Conservation (phyloP, 768 basidiomycete genomes). For the Tulasnella sp. region DNA sequence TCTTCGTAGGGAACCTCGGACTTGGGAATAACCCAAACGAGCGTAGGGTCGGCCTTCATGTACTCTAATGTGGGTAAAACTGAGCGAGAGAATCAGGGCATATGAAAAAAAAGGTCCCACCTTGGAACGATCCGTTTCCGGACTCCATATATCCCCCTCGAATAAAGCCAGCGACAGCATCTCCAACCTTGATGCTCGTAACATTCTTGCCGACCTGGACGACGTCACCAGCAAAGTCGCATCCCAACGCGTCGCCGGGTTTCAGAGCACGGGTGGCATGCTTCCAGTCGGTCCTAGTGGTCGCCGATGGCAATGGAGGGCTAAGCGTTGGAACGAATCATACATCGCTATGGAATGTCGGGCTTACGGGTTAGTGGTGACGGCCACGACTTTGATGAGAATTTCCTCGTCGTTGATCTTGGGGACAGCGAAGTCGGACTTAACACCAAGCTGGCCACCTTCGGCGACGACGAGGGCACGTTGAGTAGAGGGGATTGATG, state of each 20-base stretch:
- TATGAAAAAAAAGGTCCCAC: not conserved
- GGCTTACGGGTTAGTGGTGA: constrained; percentile 23
- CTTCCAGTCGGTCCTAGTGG: constrained; percentile 10
- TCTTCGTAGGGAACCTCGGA: constrained; percentile 22
- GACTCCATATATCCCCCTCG: constrained; percentile 20
- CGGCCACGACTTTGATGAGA: constrained; percentile 19
- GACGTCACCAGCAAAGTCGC: constrained; percentile 26
- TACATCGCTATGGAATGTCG: too few species aligned
- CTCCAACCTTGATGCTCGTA: constrained; percentile 23
- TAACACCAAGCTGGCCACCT: not conserved
- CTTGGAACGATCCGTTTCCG: constrained; percentile 25
- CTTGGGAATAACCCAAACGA: constrained; percentile 23
- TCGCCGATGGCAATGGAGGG: not conserved
- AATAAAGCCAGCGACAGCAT: constrained; percentile 24
- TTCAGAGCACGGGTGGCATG: constrained; percentile 15
- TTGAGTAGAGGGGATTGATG: constrained; percentile 1
- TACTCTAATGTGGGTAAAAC: constrained; percentile 17
- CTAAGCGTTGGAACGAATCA: too few species aligned
- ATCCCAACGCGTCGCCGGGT: constrained; percentile 23
- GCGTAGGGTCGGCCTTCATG: constrained; percentile 15
- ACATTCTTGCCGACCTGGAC: constrained; percentile 22
- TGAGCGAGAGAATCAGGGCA: not conserved
- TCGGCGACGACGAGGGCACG: not conserved
- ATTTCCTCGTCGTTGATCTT: constrained; percentile 1
- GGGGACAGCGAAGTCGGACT: not conserved